Base-by-base conservation (phyloP, 2,329 filamentous ascomycete species). In the Albifimbria verrucaria region DNA sequence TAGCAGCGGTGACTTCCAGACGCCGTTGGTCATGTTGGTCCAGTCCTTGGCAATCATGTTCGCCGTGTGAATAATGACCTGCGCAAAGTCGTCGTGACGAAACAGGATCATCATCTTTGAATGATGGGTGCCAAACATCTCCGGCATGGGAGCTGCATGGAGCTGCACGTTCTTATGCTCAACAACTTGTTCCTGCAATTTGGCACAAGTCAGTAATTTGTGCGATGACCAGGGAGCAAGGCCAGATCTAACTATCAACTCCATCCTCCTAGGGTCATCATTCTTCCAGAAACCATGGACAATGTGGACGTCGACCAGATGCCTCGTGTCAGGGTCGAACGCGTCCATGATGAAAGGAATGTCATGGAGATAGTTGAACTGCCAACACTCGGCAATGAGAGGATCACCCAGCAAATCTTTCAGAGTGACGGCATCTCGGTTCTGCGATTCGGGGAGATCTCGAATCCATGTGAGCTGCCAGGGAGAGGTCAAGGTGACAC, bases 41-140 rank as follows among this genome's bases (percentile, higher is more conserved):
- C 92, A 96, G 67, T 96, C 92, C 52, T 86, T 85, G 4, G 79
- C 65, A n/a, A 96, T 93, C 87, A 96, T 91, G 61, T 96, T 96
- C 18, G 92, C 90, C 0, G 92, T 96, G 61, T 95, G 90, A 25
- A 96, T 92, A 52, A 95, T 72, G 6, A 96, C 74, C 69, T 95
- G 88, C 1, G 87, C 89, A 0, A 79, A 82, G 56, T 88, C 84
- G 65, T 96, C 90, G 66, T 89, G 85, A 5, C 89, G 81, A 56
- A 96, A 77, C 4, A 96, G 70, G n/a, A 96, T 75, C 69, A 96
- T 82, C 89, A 96, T 94, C 70, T 96, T 94, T 12, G 88, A 78
- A 60, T 87, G 91, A 68, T 96, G 92, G 0, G 91, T 96, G 3
- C 92, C 92, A 64, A 92, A 95, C 58, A 86, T 83, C 65, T 93